Percentiles rank a stretch among this genome's conserved stretches.
Evolutionary conservation across 2,329 filamentous ascomycete genomes (phyloP).

Genomic region (Pestalotiopsis sp.): DNA sequence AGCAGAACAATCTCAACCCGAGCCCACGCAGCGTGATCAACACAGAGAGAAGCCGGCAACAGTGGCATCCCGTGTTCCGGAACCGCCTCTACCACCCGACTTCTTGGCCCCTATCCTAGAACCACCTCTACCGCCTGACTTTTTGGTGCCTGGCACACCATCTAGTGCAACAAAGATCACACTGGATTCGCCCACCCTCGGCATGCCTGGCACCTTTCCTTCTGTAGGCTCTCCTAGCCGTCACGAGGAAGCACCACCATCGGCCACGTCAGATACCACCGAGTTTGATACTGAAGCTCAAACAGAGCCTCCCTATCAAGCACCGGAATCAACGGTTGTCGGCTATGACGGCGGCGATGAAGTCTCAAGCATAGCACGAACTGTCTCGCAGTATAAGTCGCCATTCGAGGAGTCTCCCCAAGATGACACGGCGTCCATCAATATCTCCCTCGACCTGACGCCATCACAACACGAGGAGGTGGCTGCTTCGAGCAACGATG

Average conservation of each 20-base stretch:
- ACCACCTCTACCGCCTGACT: conserved; percentile 47
- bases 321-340: conserved; percentile 12
- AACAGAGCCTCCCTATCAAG: conserved; percentile 48
- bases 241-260: conserved; percentile 52
- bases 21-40: not conserved
- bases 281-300: conserved; percentile 76
- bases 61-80: not conserved
- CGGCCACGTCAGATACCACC: conserved; percentile 62
- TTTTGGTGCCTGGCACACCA: not conserved
- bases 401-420: conserved; percentile 45
- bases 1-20: not conserved
- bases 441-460: conserved; percentile 39
- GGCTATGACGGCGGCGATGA: conserved; percentile 16
- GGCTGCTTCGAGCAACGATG: conserved; percentile 25
- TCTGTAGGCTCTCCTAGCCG: conserved; percentile 36
- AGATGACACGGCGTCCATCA: conserved; percentile 39
- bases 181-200: conserved; percentile 64
- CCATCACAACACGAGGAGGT: conserved; percentile 25
- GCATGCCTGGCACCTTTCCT: conserved; percentile 64
- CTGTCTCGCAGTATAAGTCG: conserved; percentile 47
- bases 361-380: conserved; percentile 23
- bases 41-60: not conserved
- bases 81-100: not conserved
- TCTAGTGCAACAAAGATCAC: not conserved
- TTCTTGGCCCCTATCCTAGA: conserved; percentile 34